Evolutionary conservation across 805 yeast genomes (phyloP).

Genomic region (Grigorovia jiainica): DNA sequence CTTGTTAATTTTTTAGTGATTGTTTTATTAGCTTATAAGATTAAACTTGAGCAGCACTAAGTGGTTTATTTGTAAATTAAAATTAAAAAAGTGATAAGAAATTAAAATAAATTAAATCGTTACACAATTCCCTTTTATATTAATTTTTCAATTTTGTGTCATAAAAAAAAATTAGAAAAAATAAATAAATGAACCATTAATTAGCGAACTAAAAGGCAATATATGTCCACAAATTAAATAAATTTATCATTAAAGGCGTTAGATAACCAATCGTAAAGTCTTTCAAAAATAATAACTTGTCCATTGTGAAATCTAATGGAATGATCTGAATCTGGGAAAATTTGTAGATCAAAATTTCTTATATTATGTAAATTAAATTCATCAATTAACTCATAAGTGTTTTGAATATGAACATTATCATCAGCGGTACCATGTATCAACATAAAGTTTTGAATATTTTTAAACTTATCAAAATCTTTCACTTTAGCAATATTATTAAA

Average conservation of each 20-base stretch:
- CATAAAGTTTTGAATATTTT: conserved; percentile 44
- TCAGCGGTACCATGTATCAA: conserved; percentile 80
- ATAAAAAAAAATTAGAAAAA: not conserved
- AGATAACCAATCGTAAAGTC: conserved; percentile 58
- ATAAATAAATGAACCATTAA: no score
- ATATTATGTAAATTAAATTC: conserved; percentile 41
- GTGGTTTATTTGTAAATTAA: not conserved
- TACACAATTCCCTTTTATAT: not conserved
- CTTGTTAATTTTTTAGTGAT: no score
- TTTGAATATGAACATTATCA: conserved; percentile 75
- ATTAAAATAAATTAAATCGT: not conserved
- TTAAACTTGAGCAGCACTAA: not conserved
- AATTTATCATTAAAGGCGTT: conserved; percentile 43
- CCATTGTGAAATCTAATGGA: conserved; percentile 75
- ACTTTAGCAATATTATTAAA: conserved; percentile 39
- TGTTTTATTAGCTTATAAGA: no score
- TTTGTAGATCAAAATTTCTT: conserved; percentile 76
- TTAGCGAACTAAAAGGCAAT: no score
- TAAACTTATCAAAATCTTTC: conserved; percentile 35
- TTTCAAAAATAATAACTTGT: conserved; percentile 58
- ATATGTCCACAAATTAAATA: no score
- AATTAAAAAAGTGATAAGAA: not conserved
- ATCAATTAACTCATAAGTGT: conserved; percentile 54
- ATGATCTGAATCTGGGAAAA: conserved; percentile 93
- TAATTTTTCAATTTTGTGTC: not conserved